These are phyloP conservation scores for Sporisorium exsertum DNA, from an alignment of 1,284 basidiomycete species.

Conservation along the genomic window DNA sequence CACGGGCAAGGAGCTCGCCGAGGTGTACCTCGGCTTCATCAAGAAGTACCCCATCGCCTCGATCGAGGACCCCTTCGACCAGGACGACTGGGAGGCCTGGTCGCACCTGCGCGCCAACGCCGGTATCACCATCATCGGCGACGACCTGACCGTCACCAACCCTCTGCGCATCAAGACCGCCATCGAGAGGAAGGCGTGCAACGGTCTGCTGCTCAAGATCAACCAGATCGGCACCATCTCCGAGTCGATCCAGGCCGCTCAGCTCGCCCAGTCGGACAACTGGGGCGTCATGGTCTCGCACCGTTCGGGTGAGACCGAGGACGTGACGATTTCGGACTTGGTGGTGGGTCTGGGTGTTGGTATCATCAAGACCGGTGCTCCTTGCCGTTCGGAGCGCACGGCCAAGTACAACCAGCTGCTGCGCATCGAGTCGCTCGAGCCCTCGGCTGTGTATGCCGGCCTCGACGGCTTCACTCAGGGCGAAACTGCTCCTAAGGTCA, in stretches of 20 bases:
- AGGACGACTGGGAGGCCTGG: slow-evolving; percentile 99
- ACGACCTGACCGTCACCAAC: slow-evolving; percentile 99
- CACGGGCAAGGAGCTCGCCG: slow-evolving; percentile 89
- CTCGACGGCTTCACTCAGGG: slow-evolving; percentile 66
- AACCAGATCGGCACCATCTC: slow-evolving; percentile 97
- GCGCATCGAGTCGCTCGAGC: slow-evolving; percentile 64
- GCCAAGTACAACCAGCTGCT: slow-evolving; percentile 76
- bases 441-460: slow-evolving; percentile 63
- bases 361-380: slow-evolving; percentile 98
- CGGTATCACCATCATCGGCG: slow-evolving; percentile 85
- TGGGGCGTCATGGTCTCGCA: slow-evolving; percentile 99
- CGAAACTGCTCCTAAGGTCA: slow-evolving; percentile 60
- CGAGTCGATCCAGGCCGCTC: slow-evolving; percentile 96
- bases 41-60: slow-evolving; percentile 74
- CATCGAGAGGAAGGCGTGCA: slow-evolving; percentile 99
- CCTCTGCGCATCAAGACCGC: slow-evolving; percentile 97
- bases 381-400: slow-evolving; percentile 86
- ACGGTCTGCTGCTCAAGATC: slow-evolving; percentile 96
- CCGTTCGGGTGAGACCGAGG: slow-evolving; percentile 85
- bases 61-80: slow-evolving; percentile 99
- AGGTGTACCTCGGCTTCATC: slow-evolving; percentile 80
- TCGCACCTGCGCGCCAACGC: slow-evolving; percentile 78
- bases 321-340: slow-evolving; percentile 89
- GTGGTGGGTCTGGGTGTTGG: slow-evolving; percentile 91
- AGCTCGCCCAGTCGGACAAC: slow-evolving; percentile 93